Conservation (phyloP, 768 basidiomycete species). For the Leccinum boreale region DNA sequence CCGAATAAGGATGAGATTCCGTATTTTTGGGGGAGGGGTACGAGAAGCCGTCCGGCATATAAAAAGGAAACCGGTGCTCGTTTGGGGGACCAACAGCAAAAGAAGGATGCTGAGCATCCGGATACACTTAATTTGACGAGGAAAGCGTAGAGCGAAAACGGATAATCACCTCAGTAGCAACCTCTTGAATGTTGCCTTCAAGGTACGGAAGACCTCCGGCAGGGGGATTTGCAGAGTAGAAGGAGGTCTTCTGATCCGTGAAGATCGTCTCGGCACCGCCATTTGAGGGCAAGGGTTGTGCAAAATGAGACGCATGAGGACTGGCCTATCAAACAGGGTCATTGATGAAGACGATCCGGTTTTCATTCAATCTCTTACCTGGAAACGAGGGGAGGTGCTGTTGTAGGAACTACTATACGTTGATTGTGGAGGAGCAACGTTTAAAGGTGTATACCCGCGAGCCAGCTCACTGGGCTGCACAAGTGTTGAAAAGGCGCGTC, state of each 20-base stretch:
- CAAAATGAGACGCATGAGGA: fast-evolving
- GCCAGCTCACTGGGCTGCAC: background rate
- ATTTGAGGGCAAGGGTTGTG: background rate
- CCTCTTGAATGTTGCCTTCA: background rate
- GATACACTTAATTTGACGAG: background rate
- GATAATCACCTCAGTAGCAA: background rate
- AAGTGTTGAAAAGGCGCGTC: background rate
- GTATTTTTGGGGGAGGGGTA: background rate
- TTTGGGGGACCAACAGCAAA: background rate
- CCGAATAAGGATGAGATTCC: background rate
- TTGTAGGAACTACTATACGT: background rate
- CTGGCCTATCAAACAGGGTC: background rate
- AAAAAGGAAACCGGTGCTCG: background rate
- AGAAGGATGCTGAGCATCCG: no score
- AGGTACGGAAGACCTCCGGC: background rate
- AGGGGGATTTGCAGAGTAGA: background rate
- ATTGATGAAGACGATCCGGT: background rate
- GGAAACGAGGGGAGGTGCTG: background rate
- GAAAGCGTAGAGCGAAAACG: background rate
- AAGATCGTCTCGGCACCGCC: background rate
- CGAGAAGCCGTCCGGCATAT: background rate
- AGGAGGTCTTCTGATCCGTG: background rate
- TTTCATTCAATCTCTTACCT: background rate
- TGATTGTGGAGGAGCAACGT: background rate
- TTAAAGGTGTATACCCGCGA: background rate